These are phyloP conservation scores for Lactifluus piperatus DNA, from an alignment of 768 basidiomycete genomes.

Conservation along the genomic window DNA sequence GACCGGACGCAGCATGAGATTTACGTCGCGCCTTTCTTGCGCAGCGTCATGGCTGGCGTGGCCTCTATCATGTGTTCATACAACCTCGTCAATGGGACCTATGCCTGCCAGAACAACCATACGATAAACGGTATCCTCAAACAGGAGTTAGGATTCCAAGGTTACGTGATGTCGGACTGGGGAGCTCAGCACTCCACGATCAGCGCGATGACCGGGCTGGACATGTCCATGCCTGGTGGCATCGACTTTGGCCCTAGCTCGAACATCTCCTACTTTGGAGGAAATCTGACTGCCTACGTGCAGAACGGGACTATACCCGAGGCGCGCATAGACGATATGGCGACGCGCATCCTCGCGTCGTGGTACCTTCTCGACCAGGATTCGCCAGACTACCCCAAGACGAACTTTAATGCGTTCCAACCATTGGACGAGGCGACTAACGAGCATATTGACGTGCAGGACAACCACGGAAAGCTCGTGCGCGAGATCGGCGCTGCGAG, in stretches of 20 bases:
- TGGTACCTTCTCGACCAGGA: slow-evolving; percentile 68
- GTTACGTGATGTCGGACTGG: slow-evolving; percentile 71
- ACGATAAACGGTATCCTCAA: slow-evolving; percentile 67
- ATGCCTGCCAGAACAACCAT: slow-evolving; percentile 67
- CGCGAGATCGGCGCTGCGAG: slow-evolving; percentile 45
- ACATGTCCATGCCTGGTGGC: slow-evolving; percentile 56
- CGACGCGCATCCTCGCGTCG: slow-evolving; percentile 61
- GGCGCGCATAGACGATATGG: slow-evolving; percentile 70
- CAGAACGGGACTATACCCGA: slow-evolving; percentile 62
- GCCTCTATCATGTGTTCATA: slow-evolving; percentile 71
- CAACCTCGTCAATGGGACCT: slow-evolving; percentile 61
- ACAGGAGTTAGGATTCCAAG: slow-evolving; percentile 68
- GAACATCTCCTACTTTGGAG: slow-evolving; percentile 60
- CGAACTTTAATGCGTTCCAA: slow-evolving; percentile 63
- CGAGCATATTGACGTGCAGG: slow-evolving; percentile 58
- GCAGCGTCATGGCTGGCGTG: slow-evolving; percentile 66
- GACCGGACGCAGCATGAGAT: slow-evolving; percentile 75
- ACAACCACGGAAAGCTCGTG: slow-evolving; percentile 56
- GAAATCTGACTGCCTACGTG: slow-evolving; percentile 58
- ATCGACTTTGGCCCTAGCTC: slow-evolving; percentile 37
- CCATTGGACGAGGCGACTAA: slow-evolving; percentile 45
- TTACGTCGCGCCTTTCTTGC: slow-evolving; percentile 61
- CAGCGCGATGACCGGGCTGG: slow-evolving; percentile 51
- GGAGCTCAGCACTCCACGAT: slow-evolving; percentile 52
- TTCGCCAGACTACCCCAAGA: slow-evolving; percentile 44